Conservation (phyloP, 345 rosid species). For the Murraya paniculata region DNA sequence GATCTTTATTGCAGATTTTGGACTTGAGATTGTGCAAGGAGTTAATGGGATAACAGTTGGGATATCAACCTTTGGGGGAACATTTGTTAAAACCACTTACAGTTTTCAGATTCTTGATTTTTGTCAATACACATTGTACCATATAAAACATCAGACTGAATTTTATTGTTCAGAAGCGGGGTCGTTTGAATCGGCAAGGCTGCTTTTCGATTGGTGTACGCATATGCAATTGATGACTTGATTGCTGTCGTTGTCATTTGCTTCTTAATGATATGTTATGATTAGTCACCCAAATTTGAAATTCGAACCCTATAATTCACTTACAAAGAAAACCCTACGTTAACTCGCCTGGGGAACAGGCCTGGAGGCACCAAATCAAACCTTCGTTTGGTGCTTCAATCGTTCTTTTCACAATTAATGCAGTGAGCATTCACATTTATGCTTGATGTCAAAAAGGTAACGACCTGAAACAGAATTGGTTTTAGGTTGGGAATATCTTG, state of each 20-base stretch:
- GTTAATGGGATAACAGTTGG: background rate
- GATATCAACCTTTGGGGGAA: background rate
- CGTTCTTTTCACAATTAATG: too few relatives aligned
- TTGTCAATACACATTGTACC: background rate
- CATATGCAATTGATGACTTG: background rate
- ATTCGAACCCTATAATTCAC: too few relatives aligned
- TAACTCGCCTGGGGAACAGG: too few relatives aligned
- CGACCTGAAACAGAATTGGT: too few relatives aligned
- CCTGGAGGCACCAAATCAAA: too few relatives aligned
- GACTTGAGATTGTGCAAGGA: background rate
- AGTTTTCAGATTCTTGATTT: background rate
- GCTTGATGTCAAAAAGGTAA: too few relatives aligned
- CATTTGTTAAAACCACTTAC: background rate
- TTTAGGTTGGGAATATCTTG: background rate
- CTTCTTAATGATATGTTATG: background rate
- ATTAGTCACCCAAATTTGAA: background rate
- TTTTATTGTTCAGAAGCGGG: background rate
- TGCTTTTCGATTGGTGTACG: background rate
- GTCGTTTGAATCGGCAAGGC: background rate
- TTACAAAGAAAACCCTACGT: too few relatives aligned
- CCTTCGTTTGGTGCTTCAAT: too few relatives aligned
- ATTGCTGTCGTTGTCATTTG: background rate
- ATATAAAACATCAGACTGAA: background rate
- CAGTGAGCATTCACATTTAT: too few relatives aligned
- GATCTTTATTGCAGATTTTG: slow-evolving; percentile 8